Conservation (phyloP, 2,329 filamentous ascomycete species). For the Calonectria hawksworthii region DNA sequence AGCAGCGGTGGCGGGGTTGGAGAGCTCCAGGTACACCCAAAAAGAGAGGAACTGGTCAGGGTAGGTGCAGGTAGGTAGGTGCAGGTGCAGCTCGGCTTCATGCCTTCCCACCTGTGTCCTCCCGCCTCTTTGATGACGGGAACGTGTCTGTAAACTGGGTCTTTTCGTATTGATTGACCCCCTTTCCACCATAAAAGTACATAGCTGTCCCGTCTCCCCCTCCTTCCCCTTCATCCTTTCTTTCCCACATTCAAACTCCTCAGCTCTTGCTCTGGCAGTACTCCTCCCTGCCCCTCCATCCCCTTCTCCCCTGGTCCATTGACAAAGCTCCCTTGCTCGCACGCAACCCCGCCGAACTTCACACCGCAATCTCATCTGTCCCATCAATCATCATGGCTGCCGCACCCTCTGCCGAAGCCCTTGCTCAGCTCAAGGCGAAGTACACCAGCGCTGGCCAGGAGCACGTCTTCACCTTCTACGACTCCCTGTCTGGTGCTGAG, state of each 20-base stretch:
- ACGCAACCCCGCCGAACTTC: slow-evolving; percentile 21
- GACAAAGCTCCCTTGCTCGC: slow-evolving; percentile 14
- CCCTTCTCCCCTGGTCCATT: slow-evolving; percentile 14
- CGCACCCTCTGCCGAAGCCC: slow-evolving; percentile 72
- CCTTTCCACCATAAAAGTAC: not conserved
- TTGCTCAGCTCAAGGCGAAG: slow-evolving; percentile 78
- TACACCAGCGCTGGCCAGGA: slow-evolving; percentile 83
- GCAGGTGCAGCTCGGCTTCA: slow-evolving; percentile 37
- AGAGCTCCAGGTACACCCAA: slow-evolving; percentile 40
- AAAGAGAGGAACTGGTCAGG: slow-evolving; percentile 21
- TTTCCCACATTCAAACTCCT: not conserved
- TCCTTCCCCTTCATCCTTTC: not conserved
- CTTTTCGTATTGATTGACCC: slow-evolving; percentile 29
- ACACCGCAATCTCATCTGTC: slow-evolving; percentile 36
- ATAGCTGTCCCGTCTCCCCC: not conserved
- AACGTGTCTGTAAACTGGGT: slow-evolving; percentile 17
- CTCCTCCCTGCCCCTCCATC: not conserved
- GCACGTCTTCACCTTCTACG: slow-evolving; percentile 86
- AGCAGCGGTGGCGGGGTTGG: slow-evolving; percentile 39
- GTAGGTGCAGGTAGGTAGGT: slow-evolving; percentile 30
- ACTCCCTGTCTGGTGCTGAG: slow-evolving; percentile 79
- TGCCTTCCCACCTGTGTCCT: slow-evolving; percentile 33
- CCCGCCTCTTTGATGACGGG: slow-evolving; percentile 20
- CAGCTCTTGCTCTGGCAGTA: not conserved
- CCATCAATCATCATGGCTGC: slow-evolving; percentile 58